Base-by-base conservation (phyloP, 2,329 filamentous ascomycete genomes). In the Pyrenochaeta sp. region DNA sequence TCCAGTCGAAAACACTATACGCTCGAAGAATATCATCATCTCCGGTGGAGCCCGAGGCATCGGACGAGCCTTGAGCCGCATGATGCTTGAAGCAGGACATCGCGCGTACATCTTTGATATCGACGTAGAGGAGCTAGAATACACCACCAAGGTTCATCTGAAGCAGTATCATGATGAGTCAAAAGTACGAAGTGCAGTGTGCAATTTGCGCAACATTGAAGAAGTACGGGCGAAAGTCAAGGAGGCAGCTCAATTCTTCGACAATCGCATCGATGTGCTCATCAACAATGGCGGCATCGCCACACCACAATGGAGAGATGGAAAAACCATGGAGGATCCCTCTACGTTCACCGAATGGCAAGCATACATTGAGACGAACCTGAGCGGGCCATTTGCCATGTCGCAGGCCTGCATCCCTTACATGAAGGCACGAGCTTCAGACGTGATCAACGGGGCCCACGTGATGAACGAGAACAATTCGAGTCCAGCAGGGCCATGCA, bases 11-110 rank as follows among this genome's bases (percentile, higher is more conserved):
- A 36, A 51, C 8, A 26, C 38, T 28, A 43, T 35, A 30, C 32
- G 50, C 21, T 60, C 63, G 13, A 68, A 61, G 36, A 68, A 71
- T 21, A 60, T 72, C 38, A 56, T 75, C 53, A 66, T 75, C 26
- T 71, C 66, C 21, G 76, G 75, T 17, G 75, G 71, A 18, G 75
- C 74, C 4, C 70, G 71, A 29, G 77, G 77, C n/a, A 78, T 80
- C 44, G 77, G 78, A 10, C 68, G 77, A 36, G 72, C 69, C 20
- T 55, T 78, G 22, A 70, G 71, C n/a, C 72, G 76, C 17, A 74
- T 77, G 46, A 72, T 75, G 39, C 74, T 75, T 29, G 61, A 72
- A 51, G 61, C 62, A 13, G 75, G 77, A 20, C 72, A 78, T 59
- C 71, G 71, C 26, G 72, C 78, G 48, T 78, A 73, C 60, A 72